Base-by-base conservation (phyloP, 257 asterid species). In the Solanum bulbocastanum region DNA sequence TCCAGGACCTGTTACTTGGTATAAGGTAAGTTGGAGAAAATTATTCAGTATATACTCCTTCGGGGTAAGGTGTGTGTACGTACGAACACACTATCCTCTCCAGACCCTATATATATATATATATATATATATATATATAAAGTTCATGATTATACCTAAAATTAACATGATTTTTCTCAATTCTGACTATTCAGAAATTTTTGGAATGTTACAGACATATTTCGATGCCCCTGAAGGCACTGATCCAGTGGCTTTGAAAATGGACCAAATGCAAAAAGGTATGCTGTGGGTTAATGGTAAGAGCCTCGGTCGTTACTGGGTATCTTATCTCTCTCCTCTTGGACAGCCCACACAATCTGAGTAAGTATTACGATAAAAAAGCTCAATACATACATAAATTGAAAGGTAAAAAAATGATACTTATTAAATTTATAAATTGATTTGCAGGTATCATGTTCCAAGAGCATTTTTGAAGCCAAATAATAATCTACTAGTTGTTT, bases 271-370 rank as follows among this genome's bases (percentile, higher is more conserved):
- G 99, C 89, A 92, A 6, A 97, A 96, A 91, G 99, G 99, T 4
- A 91, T 94, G 97, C 37, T 94, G 1, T 97, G 99, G 99, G 93
- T 97, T 16, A 97, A 97, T 8, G 99, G 99, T 12, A 86, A 11
- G 69, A 94, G 87, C 92, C 90, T 97, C 4, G 99, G 99, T 6
- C 98, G 99, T 8, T 97, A 95, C 56, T 97, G 99, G 99, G 90
- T 90, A 2, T 95, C 99, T 32, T 96, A 91, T 89, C 91, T 91
- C 75, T 93, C 98, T 22, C 96, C 98, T 8, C 90, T 94, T 5
- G 95, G 92, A n/a, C 90, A 83, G 40, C 97, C 99, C 10, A 93
- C 95, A 62, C 99, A 97, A 91, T 90, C 92, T 39, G 98, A 95
- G 99, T 96, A 83, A 91, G 98, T 86, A 71, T 27, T 7, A 8